Evolutionary conservation across 352 stramenopile species (phyloP), one percentile per base, ranked within the genome.

Genomic region (Elongisporangium prolatum): DNA sequence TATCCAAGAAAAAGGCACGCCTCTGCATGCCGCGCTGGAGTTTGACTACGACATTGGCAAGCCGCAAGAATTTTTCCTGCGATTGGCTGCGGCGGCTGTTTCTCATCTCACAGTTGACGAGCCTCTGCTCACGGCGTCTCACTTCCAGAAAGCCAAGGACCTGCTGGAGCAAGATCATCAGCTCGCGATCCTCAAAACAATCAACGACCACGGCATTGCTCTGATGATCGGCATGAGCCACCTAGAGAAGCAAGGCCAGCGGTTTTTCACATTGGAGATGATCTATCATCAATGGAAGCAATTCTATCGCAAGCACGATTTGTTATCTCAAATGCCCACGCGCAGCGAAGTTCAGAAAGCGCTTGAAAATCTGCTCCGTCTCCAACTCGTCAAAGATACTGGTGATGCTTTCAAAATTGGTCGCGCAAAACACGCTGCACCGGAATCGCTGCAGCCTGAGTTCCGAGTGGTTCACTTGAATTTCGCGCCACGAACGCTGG

Each of bases 191-290:
- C 53, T 95, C n/a, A 66, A 73, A 56, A 81, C 71, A 38, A 74
- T 90, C 40, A 77, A 76, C 24, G 68, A 90, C 59, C 65, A 84
- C 50, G 80, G 79, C 11, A 82, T 95, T n/a, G 81, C 77, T 10
- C 63, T 95, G 21, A 56, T 93, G 14, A 80, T 93, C 17, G 84
- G 79, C 10, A 95, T 93, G 85, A 81, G 78, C 47, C 80, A 89
- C 47, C 58, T 93, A 3, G 84, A 95, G 56, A 80, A 80, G 53
- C 71, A 83, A 8, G 76, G 71, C 18, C 75, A 88, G 56, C 63
- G 64, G 4, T 76, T 86, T 21, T 91, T 86, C 54, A 93, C 85
- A 51, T 71, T 95, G 28, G 85, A 93, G 60, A 95, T 93, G 85
- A 78, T 95, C 17, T 95, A 91, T 55, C 63, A 71, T 51, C 75